Base-by-base conservation (phyloP, 495 filamentous ascomycete genomes). In the Baudoinia panamericana region DNA sequence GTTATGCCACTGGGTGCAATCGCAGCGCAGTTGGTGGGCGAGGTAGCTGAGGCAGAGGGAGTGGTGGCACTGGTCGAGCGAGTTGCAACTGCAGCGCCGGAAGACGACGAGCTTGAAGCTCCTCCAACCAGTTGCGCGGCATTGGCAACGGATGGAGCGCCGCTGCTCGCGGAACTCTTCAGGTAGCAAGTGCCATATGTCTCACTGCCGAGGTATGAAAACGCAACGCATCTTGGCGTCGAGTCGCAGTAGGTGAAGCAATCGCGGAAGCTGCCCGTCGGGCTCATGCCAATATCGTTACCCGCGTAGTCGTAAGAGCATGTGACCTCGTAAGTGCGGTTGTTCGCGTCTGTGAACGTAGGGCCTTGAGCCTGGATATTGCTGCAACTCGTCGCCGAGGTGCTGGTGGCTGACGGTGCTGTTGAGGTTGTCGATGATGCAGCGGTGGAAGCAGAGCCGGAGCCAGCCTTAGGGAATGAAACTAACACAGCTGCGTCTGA, bases 131-230 rank as follows among this genome's bases (percentile, higher is more conserved):
- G 22, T 23, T 17, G 23, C 13, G 34, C 34, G 2, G 34, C 34
- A 19, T 37, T 26, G 34, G 20, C 34, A 9, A 9, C 19, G n/a
- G 18, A 24, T 13, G 34, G 2, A 23, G 34, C 22, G 20, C 22
- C 22, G 13, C 26, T 24, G 4, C 15, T 4, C 3, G 3, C 34
- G 15, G 8, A 6, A 26, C 32, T 44, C 33, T 37, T 44, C 15
- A 44, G 35, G 15, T 44, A 44, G 33, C 41, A 44, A 20, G 25
- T 30, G 19, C 41, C 41, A 21, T n/a, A 21, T 10, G 32, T 36
- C 8, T 25, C 25, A 11, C 17, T 24, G 15, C 41, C 31, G 0
- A 30, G 29, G 22, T 37, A 37, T 17, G 29, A 36, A 23, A 44
- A 44, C 3, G 41, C 41, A 13, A 37, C 35, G 16, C 41, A 44